Evolutionary conservation across 1,284 basidiomycete genomes (phyloP).

Genomic region (Puccinia brachypodii): DNA sequence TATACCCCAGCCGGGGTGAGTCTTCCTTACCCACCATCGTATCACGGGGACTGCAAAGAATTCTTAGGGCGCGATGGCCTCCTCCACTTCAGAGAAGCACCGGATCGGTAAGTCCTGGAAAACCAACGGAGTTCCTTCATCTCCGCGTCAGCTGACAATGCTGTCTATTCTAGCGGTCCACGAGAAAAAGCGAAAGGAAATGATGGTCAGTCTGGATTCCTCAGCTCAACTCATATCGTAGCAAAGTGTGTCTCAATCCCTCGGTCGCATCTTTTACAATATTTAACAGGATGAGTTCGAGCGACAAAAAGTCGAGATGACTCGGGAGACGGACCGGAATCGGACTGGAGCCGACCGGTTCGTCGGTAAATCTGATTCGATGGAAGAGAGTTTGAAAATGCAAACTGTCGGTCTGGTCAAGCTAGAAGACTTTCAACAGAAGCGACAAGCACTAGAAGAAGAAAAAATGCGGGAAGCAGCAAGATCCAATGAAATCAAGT

Average conservation of each 20-base stretch:
- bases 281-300: conserved; percentile 72
- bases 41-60: too few relatives aligned
- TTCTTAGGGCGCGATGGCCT: too few relatives aligned
- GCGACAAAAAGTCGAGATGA: conserved; percentile 79
- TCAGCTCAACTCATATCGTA: not conserved
- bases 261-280: not conserved
- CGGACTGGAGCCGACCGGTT: conserved; percentile 69
- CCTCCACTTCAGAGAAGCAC: conserved; percentile 48
- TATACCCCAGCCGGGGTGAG: too few relatives aligned
- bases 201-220: conserved; percentile 60
- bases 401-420: conserved; percentile 89
- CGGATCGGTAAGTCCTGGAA: conserved; percentile 20
- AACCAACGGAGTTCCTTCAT: not conserved
- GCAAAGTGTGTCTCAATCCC: not conserved
- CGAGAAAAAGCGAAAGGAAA: conserved; percentile 73
- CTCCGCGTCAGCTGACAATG: not conserved
- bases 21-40: too few relatives aligned
- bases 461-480: conserved; percentile 86
- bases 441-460: conserved; percentile 85
- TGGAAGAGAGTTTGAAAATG: conserved; percentile 91
- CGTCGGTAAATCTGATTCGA: conserved; percentile 86
- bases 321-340: conserved; percentile 58
- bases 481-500: conserved; percentile 53
- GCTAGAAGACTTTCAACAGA: conserved; percentile 77
- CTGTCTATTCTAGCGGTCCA: conserved; percentile 37